A percentile compares a stretch with the other conserved stretches of the same genome.
Conservation (phyloP, 352 stramenopile genomes). For the Globisporangium uncinulatum region DNA sequence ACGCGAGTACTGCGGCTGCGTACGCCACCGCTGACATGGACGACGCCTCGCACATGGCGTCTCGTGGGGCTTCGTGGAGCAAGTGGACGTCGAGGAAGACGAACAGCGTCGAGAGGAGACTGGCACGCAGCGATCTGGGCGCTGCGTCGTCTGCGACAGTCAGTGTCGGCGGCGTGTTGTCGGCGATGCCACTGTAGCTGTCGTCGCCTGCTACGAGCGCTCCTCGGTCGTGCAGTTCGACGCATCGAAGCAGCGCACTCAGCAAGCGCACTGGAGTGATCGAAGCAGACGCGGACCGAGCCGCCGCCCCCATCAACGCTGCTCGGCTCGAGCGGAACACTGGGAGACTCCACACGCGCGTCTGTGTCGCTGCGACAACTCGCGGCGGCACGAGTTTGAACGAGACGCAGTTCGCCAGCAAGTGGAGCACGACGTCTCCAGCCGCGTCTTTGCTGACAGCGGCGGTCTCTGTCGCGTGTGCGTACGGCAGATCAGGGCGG, state of each 20-base stretch:
- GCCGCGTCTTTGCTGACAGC: slow-evolving; percentile 32
- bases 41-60: slow-evolving; percentile 3
- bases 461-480: slow-evolving; percentile 36
- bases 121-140: slow-evolving; percentile 5
- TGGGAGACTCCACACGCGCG: slow-evolving; percentile 37
- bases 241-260: slow-evolving; percentile 11
- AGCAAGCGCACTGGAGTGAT: slow-evolving; percentile 14
- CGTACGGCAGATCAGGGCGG: slow-evolving; percentile 48
- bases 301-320: slow-evolving; percentile 5
- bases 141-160: background rate
- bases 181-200: background rate
- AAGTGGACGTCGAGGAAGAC: slow-evolving; percentile 8
- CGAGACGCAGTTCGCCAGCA: slow-evolving; percentile 42
- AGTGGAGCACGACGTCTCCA: slow-evolving; percentile 41
- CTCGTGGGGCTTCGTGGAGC: slow-evolving; percentile 3
- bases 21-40: slow-evolving; percentile 30
- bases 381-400: slow-evolving; percentile 33
- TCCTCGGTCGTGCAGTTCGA: slow-evolving; percentile 11
- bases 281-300: slow-evolving; percentile 5
- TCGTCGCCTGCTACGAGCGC: background rate
- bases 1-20: slow-evolving; percentile 28
- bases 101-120: slow-evolving; percentile 10
- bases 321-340: slow-evolving; percentile 22
- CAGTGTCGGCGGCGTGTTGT: background rate
- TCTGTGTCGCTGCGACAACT: slow-evolving; percentile 24